phyloP scores from a whole-genome alignment of 306 rosid species.

The Mimosa bimucronata region DNA sequence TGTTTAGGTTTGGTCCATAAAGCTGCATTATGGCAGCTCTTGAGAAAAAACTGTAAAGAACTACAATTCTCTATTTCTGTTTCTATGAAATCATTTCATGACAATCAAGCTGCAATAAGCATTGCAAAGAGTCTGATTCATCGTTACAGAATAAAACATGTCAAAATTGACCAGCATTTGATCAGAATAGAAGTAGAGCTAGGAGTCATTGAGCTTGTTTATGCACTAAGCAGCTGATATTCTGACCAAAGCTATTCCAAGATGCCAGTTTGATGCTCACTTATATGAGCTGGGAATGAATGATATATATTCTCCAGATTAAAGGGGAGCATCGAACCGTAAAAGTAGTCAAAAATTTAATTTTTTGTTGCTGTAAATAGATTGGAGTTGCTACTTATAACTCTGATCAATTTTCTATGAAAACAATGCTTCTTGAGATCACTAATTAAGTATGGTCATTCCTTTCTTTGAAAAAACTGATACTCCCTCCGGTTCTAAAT shows the following conservation, averaged over 20 bases:
- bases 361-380: background rate
- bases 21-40: slow-evolving; percentile 22
- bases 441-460: background rate
- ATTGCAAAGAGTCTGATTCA: background rate
- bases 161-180: background rate
- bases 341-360: background rate
- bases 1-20: background rate
- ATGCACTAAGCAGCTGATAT: background rate
- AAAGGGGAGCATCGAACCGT: background rate
- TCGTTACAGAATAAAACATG: background rate
- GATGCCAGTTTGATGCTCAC: background rate
- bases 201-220: background rate
- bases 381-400: background rate
- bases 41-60: background rate
- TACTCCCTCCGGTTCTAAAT: too few relatives aligned
- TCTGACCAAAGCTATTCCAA: background rate
- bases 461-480: slow-evolving; percentile 1
- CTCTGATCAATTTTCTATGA: background rate
- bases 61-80: background rate
- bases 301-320: background rate
- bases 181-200: background rate
- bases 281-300: background rate
- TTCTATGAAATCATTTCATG: background rate
- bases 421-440: slow-evolving; percentile 10
- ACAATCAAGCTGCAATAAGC: background rate